phyloP scores from a whole-genome alignment of 2,329 filamentous ascomycete genomes.

The Phoma sp. region DNA sequence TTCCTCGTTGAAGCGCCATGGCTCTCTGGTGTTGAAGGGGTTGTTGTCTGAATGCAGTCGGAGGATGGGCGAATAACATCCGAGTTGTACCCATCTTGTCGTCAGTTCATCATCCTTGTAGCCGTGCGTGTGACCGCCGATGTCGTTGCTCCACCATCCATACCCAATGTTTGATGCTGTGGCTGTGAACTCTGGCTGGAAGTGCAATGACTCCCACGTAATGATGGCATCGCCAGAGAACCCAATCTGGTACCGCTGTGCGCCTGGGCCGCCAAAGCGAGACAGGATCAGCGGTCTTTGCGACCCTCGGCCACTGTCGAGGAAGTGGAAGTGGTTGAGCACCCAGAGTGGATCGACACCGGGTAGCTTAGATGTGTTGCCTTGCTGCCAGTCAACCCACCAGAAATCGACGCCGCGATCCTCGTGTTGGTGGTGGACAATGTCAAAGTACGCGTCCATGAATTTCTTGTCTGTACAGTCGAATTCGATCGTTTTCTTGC shows the following conservation, averaged over 20 bases:
- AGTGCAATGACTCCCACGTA: constrained; percentile 67
- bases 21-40: constrained; percentile 67
- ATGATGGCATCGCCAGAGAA: constrained; percentile 69
- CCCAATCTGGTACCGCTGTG: constrained; percentile 69
- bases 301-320: constrained; percentile 58
- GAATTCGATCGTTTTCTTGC: constrained; percentile 62
- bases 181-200: constrained; percentile 72
- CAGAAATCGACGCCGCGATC: constrained; percentile 67
- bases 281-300: constrained; percentile 64
- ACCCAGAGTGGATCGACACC: constrained; percentile 71
- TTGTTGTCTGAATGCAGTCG: constrained; percentile 67
- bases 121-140: constrained; percentile 69
- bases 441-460: constrained; percentile 65
- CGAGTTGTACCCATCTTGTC: constrained; percentile 68
- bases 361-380: constrained; percentile 60
- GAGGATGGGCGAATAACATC: constrained; percentile 67
- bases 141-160: constrained; percentile 74
- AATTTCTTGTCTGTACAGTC: constrained; percentile 63
- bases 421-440: constrained; percentile 65
- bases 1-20: constrained; percentile 64
- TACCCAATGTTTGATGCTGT: constrained; percentile 72
- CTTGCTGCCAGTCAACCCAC: constrained; percentile 76
- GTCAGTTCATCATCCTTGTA: constrained; percentile 65
- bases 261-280: constrained; percentile 68
- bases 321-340: constrained; percentile 70